phyloP scores from a whole-genome alignment of 345 rosid genomes.

The Gossypium thurberi region DNA sequence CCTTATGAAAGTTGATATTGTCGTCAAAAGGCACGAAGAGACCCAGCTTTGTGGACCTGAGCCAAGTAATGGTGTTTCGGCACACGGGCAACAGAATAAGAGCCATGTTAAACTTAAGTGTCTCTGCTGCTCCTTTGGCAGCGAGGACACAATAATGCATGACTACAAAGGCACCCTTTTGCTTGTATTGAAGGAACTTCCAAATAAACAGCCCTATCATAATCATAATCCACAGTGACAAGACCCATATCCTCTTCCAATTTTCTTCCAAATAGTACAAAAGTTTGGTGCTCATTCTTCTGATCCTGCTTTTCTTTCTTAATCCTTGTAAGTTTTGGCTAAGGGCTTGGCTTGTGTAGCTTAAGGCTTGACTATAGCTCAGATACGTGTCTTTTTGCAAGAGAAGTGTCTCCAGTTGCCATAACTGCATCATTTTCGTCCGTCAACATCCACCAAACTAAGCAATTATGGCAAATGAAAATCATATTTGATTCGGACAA shows the following conservation, averaged over 20 bases:
- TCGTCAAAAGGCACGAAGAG: slow-evolving; percentile 84
- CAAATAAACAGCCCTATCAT: slow-evolving; percentile 81
- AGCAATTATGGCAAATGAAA: neutral
- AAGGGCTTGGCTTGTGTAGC: slow-evolving; percentile 96
- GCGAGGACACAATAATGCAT: slow-evolving; percentile 95
- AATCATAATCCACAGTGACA: slow-evolving; percentile 66
- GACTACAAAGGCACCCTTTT: slow-evolving; percentile 53
- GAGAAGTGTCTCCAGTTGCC: slow-evolving; percentile 97
- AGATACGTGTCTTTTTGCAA: slow-evolving; percentile 93
- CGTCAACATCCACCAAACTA: slow-evolving; percentile 7
- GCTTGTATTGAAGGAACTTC: slow-evolving; percentile 84
- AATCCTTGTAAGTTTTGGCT: slow-evolving; percentile 98
- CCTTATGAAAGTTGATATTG: slow-evolving; percentile 99
- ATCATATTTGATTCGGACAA: neutral
- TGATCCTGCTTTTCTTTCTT: slow-evolving; percentile 44
- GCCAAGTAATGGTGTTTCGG: slow-evolving; percentile 93
- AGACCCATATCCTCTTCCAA: slow-evolving; percentile 93
- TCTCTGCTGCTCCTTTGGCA: slow-evolving; percentile 96
- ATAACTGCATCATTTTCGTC: slow-evolving; percentile 50
- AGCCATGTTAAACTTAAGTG: slow-evolving; percentile 93
- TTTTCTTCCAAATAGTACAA: slow-evolving; percentile 72
- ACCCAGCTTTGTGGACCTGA: slow-evolving; percentile 73
- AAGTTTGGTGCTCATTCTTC: slow-evolving; percentile 43
- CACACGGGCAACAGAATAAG: slow-evolving; percentile 92
- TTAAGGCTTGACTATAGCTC: slow-evolving; percentile 89